A percentile compares a stretch with the other conserved stretches of the same genome.
phyloP scores from a whole-genome alignment of 768 basidiomycete genomes.

The Psilocybe tampanensis region DNA sequence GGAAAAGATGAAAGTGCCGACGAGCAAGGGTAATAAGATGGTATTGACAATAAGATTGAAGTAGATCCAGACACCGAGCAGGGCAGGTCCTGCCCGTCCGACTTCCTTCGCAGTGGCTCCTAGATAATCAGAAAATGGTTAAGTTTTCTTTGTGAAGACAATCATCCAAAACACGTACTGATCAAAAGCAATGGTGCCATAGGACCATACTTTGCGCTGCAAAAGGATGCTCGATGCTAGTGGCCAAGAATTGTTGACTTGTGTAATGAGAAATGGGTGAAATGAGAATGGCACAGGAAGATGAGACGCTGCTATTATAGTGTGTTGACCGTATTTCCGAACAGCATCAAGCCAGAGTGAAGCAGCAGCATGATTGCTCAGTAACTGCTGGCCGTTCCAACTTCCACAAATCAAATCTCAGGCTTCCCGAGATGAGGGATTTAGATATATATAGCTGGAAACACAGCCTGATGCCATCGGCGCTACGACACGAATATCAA shows the following conservation, averaged over 20 bases:
- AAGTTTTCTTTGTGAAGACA: not conserved
- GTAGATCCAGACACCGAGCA: slow-evolving; percentile 43
- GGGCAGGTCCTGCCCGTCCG: slow-evolving; percentile 20
- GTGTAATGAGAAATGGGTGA: not conserved
- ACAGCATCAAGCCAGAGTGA: not conserved
- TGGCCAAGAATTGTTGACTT: not conserved
- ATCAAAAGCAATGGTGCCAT: not conserved
- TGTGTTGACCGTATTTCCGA: not conserved
- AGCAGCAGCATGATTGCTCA: not conserved
- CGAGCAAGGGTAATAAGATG: slow-evolving; percentile 44
- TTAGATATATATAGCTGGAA: not conserved
- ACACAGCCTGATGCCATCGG: not conserved
- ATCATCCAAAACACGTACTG: not conserved
- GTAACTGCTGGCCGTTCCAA: not conserved
- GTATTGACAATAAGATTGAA: slow-evolving; percentile 50
- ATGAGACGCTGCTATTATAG: not conserved
- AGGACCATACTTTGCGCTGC: not conserved
- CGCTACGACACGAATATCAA: too few relatives aligned
- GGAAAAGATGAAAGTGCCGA: slow-evolving; percentile 45
- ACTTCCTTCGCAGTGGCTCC: not conserved
- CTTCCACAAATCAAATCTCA: not conserved
- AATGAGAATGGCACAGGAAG: not conserved
- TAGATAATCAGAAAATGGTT: not conserved
- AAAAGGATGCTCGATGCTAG: not conserved
- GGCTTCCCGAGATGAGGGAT: not conserved